Conservation (phyloP, 805 yeast genomes). For the Lipomyces japonicus region DNA sequence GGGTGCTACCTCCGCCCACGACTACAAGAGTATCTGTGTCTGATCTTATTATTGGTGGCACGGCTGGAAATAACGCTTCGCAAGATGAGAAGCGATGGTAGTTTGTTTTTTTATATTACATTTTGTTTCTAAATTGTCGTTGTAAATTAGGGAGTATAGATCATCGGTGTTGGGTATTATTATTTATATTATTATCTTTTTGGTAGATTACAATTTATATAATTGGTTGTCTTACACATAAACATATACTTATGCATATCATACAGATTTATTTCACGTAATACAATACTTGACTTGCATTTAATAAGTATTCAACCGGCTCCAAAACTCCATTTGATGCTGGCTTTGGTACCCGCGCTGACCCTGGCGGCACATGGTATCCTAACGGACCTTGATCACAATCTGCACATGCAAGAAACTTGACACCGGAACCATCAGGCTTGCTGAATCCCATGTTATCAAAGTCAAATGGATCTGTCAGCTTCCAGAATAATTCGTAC, state of each 20-base stretch:
- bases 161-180: conserved; percentile 4
- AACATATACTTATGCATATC: too few relatives aligned
- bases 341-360: background rate
- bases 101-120: background rate
- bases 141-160: background rate
- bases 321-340: background rate
- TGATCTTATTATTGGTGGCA: background rate
- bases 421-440: conserved; percentile 20
- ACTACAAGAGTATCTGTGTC: background rate
- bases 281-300: conserved; percentile 19
- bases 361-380: conserved; percentile 18
- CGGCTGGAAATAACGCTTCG: background rate
- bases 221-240: too few relatives aligned
- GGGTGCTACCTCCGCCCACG: background rate
- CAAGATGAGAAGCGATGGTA: background rate
- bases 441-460: conserved; percentile 30
- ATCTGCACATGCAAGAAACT: conserved; percentile 30
- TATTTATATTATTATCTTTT: too few relatives aligned
- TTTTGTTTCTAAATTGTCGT: background rate
- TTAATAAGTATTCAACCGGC: conserved; percentile 13
- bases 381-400: conserved; percentile 31
- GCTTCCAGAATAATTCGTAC: conserved; percentile 20
- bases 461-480: conserved; percentile 28
- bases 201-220: too few relatives aligned
- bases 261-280: too few relatives aligned